A percentile compares a stretch with the other conserved stretches of the same genome.
These are phyloP conservation scores for Excoecaria agallocha DNA, from an alignment of 345 rosid species.

Conservation along the genomic window DNA sequence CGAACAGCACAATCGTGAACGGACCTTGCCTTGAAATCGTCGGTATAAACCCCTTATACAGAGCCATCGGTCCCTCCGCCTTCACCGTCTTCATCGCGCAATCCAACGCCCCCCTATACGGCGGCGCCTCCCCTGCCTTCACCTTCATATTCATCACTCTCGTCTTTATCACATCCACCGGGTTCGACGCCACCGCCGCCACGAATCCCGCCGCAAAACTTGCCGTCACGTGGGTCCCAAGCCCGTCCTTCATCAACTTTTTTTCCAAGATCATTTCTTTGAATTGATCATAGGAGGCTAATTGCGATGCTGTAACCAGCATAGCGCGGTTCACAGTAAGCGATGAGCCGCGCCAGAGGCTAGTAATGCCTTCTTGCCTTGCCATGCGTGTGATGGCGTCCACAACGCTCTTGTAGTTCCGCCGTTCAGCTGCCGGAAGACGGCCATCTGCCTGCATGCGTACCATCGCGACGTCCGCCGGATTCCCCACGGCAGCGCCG, in stretches of 20 bases:
- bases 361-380: constrained; percentile 66
- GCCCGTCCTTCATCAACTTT: constrained; percentile 56
- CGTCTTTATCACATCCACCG: constrained; percentile 87
- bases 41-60: constrained; percentile 81
- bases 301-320: constrained; percentile 83
- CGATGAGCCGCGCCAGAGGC: constrained; percentile 82
- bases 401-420: constrained; percentile 71
- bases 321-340: constrained; percentile 29
- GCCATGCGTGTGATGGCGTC: constrained; percentile 73
- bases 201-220: constrained; percentile 87
- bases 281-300: constrained; percentile 77
- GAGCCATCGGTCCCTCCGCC: constrained; percentile 75
- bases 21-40: constrained; percentile 85
- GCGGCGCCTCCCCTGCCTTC: constrained; percentile 54
- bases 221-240: constrained; percentile 71
- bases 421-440: constrained; percentile 54
- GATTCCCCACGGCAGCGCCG: constrained; percentile 84
- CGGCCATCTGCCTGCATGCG: constrained; percentile 94
- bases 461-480: constrained; percentile 92
- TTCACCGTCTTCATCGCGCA: constrained; percentile 72
- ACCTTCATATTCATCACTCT: constrained; percentile 90
- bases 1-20: constrained; percentile 50
- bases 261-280: constrained; percentile 61
- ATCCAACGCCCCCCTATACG: constrained; percentile 70
- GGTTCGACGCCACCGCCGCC: constrained; percentile 71